phyloP scores from a whole-genome alignment of 1,139 yeast genomes.

The Taphrina confusa region DNA sequence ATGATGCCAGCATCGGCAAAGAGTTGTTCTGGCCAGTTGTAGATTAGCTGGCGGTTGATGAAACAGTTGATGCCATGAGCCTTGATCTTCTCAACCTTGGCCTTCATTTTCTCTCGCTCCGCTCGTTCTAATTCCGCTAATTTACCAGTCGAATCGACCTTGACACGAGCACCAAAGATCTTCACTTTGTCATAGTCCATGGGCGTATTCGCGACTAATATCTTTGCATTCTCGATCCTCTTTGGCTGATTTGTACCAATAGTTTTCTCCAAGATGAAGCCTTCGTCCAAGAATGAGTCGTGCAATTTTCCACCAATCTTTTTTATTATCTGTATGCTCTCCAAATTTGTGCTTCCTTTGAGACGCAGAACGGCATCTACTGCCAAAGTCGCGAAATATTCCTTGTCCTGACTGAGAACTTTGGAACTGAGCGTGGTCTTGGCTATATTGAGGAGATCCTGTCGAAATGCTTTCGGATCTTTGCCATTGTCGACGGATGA shows the following conservation, averaged over 20 bases:
- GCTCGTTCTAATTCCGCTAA: constrained; percentile 95
- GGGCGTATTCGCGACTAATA: constrained; percentile 88
- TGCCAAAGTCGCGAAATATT: constrained; percentile 81
- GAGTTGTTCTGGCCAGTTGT: constrained; percentile 96
- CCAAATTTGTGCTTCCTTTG: constrained; percentile 91
- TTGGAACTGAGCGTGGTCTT: constrained; percentile 92
- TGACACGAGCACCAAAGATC: constrained; percentile 95
- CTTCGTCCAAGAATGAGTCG: constrained; percentile 94
- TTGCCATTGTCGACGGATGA: constrained; percentile 62
- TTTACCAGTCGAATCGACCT: constrained; percentile 92
- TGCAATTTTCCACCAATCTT: constrained; percentile 89
- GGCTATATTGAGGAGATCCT: constrained; percentile 82
- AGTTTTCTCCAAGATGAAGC: constrained; percentile 70
- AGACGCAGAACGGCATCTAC: constrained; percentile 92
- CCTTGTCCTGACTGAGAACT: constrained; percentile 91
- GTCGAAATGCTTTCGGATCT: constrained; percentile 63
- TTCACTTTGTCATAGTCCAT: constrained; percentile 98
- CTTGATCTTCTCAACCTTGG: constrained; percentile 83
- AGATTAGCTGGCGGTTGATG: constrained; percentile 92
- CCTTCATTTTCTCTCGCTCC: constrained; percentile 86
- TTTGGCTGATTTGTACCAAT: constrained; percentile 96
- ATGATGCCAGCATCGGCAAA: constrained; percentile 84
- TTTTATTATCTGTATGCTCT: constrained; percentile 89
- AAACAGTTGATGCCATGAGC: constrained; percentile 81
- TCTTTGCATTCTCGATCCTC: constrained; percentile 75